Percentiles rank a stretch among this genome's conserved stretches.
These are phyloP conservation scores for Amylocarpus encephaloides DNA, from an alignment of 2,329 filamentous ascomycete genomes.

Conservation along the genomic window DNA sequence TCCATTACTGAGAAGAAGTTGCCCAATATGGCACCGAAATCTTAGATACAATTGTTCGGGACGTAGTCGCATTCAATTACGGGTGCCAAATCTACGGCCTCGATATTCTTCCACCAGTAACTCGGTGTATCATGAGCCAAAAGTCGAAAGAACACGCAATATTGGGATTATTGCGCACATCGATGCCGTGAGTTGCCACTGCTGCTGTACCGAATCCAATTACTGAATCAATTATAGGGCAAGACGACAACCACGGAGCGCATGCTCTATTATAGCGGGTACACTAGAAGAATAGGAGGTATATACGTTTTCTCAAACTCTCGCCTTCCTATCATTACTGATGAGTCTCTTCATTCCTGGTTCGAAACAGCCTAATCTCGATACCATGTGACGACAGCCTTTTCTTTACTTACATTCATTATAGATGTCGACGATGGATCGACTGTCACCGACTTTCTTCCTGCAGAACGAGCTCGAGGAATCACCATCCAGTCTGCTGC, in stretches of 20 bases:
- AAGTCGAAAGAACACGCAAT: slow-evolving; percentile 64
- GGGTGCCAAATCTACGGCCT: slow-evolving; percentile 5
- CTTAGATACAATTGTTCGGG: slow-evolving; percentile 8
- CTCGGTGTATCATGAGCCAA: slow-evolving; percentile 18
- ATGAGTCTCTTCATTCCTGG: neutral
- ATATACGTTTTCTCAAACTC: slow-evolving; percentile 18
- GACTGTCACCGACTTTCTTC: slow-evolving; percentile 94
- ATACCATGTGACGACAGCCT: no score
- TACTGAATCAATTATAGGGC: slow-evolving; percentile 45
- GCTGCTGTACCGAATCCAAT: no score
- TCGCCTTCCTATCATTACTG: no score
- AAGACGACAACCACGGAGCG: slow-evolving; percentile 99
- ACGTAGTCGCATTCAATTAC: neutral
- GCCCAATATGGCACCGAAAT: slow-evolving; percentile 24
- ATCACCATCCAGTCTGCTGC: slow-evolving; percentile 98
- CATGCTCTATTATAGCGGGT: slow-evolving; percentile 95
- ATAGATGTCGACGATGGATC: slow-evolving; percentile 90
- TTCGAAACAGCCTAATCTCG: no score
- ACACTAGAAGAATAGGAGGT: slow-evolving; percentile 77
- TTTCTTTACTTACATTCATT: neutral
- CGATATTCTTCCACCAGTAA: slow-evolving; percentile 17
- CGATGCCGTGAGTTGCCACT: slow-evolving; percentile 59
- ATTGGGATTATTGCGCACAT: slow-evolving; percentile 99
- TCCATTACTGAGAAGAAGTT: slow-evolving; percentile 18
- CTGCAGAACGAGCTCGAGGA: slow-evolving; percentile 82